A percentile compares a stretch with the other conserved stretches of the same genome.
These are phyloP conservation scores for Hyphopichia burtonii DNA, from an alignment of 1,139 yeast genomes.

Conservation along the genomic window DNA sequence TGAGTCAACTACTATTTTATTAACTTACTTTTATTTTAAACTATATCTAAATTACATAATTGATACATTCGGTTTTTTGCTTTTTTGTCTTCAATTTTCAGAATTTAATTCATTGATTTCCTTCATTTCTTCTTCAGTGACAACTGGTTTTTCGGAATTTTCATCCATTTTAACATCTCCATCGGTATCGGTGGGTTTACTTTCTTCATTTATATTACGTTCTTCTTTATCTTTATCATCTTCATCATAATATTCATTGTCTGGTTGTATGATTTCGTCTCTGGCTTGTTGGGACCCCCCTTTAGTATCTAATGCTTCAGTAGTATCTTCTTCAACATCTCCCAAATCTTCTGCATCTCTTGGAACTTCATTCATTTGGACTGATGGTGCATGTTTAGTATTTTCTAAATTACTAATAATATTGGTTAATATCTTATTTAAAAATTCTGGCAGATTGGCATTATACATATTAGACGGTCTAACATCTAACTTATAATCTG, in stretches of 20 bases:
- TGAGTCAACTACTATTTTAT: neutral
- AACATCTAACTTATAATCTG: conserved; percentile 90
- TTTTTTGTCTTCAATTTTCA: neutral
- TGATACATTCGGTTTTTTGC: neutral
- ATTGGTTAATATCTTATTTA: conserved; percentile 79
- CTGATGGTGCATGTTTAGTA: conserved; percentile 93
- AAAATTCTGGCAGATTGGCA: conserved; percentile 90
- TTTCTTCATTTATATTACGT: conserved; percentile 18
- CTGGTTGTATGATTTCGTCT: conserved; percentile 68
- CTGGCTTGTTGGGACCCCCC: conserved; percentile 89
- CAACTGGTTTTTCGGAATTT: conserved; percentile 3
- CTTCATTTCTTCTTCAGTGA: conserved; percentile 40
- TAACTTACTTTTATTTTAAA: too few species aligned
- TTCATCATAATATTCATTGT: conserved; percentile 65
- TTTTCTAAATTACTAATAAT: conserved; percentile 78
- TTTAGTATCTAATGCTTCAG: conserved; percentile 76
- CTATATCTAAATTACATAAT: too few species aligned
- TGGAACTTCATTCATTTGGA: conserved; percentile 89
- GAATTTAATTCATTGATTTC: conserved; percentile 39
- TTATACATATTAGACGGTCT: conserved; percentile 96
- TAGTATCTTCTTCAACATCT: conserved; percentile 76
- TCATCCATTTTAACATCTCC: conserved; percentile 1
- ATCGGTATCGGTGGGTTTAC: neutral
- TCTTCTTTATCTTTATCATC: conserved; percentile 54
- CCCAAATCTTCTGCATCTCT: conserved; percentile 81